Percentiles rank a stretch among this genome's conserved stretches.
Evolutionary conservation across 2,329 filamentous ascomycete genomes (phyloP).

Genomic region (Pseudogymnoascus destructans): DNA sequence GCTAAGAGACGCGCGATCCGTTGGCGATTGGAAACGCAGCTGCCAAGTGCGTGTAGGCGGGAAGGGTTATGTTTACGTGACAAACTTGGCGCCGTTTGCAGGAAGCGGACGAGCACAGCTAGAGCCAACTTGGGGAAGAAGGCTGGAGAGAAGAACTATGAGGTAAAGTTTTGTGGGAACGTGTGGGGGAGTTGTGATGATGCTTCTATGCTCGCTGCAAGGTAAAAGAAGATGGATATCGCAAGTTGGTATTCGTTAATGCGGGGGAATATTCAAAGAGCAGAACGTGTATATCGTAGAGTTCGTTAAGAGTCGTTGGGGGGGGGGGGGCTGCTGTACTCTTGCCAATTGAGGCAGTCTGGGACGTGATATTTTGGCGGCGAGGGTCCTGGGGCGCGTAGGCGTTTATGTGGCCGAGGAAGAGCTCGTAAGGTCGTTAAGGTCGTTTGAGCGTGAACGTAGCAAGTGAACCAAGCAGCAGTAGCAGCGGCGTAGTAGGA

Average conservation of each 20-base stretch:
- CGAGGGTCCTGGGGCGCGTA: constrained; percentile 28
- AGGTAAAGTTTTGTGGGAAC: not conserved
- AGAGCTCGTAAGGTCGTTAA: constrained; percentile 17
- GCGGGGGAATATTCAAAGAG: constrained; percentile 12
- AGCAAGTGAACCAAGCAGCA: not conserved
- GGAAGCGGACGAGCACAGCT: not conserved
- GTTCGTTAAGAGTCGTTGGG: constrained; percentile 28
- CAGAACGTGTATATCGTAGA: constrained; percentile 32
- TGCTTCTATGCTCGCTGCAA: not conserved
- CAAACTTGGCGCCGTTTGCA: not conserved
- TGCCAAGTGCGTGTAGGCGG: not conserved
- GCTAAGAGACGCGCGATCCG: not conserved
- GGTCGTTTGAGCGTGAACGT: constrained; percentile 5
- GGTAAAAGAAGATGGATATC: constrained; percentile 16
- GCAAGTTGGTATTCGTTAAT: constrained; percentile 18
- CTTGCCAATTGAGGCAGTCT: constrained; percentile 25
- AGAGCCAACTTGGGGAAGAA: not conserved
- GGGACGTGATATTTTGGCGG: constrained; percentile 14
- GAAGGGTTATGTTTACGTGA: not conserved
- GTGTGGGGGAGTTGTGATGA: not conserved
- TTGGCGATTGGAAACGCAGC: not conserved
- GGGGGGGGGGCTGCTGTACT: constrained; percentile 22
- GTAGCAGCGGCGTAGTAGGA: constrained; percentile 6
- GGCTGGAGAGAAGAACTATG: not conserved
- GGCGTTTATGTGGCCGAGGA: constrained; percentile 24